Evolutionary conservation across 345 rosid species (phyloP).

Genomic region (Corymbia maculata): DNA sequence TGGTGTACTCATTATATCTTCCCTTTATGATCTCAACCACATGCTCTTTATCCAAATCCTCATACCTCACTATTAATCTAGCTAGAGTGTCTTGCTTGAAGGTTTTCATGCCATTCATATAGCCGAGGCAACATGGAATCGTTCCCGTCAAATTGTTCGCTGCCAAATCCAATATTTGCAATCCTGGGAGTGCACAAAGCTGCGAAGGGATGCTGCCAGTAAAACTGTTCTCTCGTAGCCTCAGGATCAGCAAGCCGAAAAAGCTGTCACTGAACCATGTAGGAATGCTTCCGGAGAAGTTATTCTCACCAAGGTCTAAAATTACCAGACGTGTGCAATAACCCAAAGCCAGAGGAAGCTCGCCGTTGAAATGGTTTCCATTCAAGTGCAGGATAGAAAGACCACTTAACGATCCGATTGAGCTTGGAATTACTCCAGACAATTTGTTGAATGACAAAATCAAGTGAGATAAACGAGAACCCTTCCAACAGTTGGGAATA

Average conservation of each 20-base stretch:
- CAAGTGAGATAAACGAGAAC: neutral
- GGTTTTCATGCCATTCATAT: neutral
- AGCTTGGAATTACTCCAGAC: neutral
- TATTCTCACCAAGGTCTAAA: slow-evolving; percentile 1
- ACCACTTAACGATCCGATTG: neutral
- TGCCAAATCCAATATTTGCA: neutral
- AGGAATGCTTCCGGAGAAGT: neutral
- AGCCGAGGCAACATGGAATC: neutral
- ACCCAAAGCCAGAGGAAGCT: neutral
- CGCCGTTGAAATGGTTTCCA: neutral
- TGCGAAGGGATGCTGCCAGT: slow-evolving; percentile 7
- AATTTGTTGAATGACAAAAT: neutral
- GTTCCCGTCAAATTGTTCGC: neutral
- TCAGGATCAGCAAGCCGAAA: neutral
- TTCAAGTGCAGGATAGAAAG: neutral
- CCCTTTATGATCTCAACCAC: neutral
- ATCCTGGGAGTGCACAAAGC: neutral
- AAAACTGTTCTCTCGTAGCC: neutral
- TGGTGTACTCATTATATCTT: neutral
- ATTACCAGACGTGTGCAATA: neutral
- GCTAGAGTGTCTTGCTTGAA: neutral
- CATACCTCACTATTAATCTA: neutral
- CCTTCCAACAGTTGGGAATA: neutral
- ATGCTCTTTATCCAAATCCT: neutral
- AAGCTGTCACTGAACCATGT: slow-evolving; percentile 2